These are phyloP conservation scores for Claviceps purpurea DNA, from an alignment of 2,329 filamentous ascomycete species.

Conservation along the genomic window DNA sequence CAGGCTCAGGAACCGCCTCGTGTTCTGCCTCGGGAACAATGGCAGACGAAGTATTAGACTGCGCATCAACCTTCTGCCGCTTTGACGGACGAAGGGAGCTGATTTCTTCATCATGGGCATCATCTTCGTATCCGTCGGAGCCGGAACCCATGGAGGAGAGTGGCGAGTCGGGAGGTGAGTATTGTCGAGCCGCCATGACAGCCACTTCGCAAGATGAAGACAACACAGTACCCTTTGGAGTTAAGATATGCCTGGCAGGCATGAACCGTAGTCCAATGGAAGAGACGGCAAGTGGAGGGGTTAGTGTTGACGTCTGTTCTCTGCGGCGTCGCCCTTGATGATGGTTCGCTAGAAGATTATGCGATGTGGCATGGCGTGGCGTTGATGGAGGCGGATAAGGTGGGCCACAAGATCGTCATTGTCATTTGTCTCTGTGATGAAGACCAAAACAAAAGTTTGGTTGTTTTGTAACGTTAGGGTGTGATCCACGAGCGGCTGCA, in stretches of 20 bases:
- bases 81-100: slow-evolving; percentile 30
- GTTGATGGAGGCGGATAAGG: too few relatives aligned
- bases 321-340: neutral
- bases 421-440: too few relatives aligned
- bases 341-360: neutral
- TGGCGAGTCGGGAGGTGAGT: slow-evolving; percentile 30
- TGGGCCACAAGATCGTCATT: too few relatives aligned
- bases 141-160: slow-evolving; percentile 33
- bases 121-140: slow-evolving; percentile 31
- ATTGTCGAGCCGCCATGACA: slow-evolving; percentile 23
- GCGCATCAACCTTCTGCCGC: slow-evolving; percentile 31
- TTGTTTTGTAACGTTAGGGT: too few relatives aligned
- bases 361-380: too few relatives aligned
- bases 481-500: too few relatives aligned
- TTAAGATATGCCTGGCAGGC: neutral
- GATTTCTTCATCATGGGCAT: slow-evolving; percentile 28
- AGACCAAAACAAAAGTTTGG: too few relatives aligned
- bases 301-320: neutral
- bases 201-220: slow-evolving; percentile 9
- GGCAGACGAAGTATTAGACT: slow-evolving; percentile 32
- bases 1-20: slow-evolving; percentile 33
- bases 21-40: slow-evolving; percentile 27
- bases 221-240: neutral
- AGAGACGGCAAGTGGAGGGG: neutral
- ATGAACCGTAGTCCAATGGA: neutral